A percentile compares a stretch with the other conserved stretches of the same genome.
phyloP scores from a whole-genome alignment of 1,284 basidiomycete species.

The Tranzscheliella williamsii region DNA sequence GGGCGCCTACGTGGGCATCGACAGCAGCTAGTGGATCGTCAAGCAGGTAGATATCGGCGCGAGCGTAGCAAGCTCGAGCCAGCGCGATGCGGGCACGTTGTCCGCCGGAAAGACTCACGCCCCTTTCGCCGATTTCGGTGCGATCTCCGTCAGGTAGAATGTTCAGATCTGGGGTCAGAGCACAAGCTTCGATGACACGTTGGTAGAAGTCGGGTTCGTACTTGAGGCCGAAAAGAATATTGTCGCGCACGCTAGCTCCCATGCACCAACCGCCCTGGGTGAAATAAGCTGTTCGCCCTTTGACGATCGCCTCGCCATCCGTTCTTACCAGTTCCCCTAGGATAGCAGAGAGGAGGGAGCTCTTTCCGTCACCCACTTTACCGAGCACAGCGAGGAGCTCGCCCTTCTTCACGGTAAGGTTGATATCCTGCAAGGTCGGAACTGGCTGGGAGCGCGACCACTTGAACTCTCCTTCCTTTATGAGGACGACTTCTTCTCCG shows the following conservation, averaged over 20 bases:
- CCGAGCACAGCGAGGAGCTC: slow-evolving; percentile 56
- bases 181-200: slow-evolving; percentile 50
- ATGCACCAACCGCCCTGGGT: slow-evolving; percentile 90
- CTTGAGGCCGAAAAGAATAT: slow-evolving; percentile 63
- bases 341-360: slow-evolving; percentile 50
- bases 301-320: slow-evolving; percentile 48
- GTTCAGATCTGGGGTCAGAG: slow-evolving; percentile 68
- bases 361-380: slow-evolving; percentile 58
- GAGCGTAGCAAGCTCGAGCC: slow-evolving; percentile 72
- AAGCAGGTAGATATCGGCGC: slow-evolving; percentile 71
- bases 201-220: slow-evolving; percentile 66
- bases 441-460: slow-evolving; percentile 68
- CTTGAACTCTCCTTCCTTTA: slow-evolving; percentile 61
- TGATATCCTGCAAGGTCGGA: slow-evolving; percentile 41
- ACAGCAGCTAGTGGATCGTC: slow-evolving; percentile 76
- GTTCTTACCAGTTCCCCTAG: slow-evolving; percentile 56
- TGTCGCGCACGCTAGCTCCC: slow-evolving; percentile 72
- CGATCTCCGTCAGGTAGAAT: slow-evolving; percentile 74
- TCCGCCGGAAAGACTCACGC: slow-evolving; percentile 65
- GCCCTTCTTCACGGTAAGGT: slow-evolving; percentile 40
- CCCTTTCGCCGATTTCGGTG: slow-evolving; percentile 68
- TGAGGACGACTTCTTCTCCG: slow-evolving; percentile 24
- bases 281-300: slow-evolving; percentile 70
- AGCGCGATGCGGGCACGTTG: slow-evolving; percentile 73
- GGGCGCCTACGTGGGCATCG: slow-evolving; percentile 60